phyloP scores from a whole-genome alignment of 495 filamentous ascomycete genomes.

The Podospora sp. region DNA sequence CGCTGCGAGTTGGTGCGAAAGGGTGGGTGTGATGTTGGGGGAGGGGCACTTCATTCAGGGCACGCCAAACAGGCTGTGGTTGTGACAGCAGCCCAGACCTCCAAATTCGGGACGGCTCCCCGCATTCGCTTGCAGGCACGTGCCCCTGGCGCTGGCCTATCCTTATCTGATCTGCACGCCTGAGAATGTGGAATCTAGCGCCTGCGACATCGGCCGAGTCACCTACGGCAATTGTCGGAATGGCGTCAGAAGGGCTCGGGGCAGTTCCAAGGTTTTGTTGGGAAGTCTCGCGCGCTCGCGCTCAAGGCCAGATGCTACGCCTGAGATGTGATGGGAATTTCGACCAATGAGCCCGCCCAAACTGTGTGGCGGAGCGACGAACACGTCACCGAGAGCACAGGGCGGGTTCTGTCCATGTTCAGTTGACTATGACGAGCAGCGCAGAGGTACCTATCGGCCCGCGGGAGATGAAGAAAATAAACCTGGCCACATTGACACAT shows the following conservation, averaged over 20 bases:
- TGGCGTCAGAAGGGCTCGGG: constrained; percentile 5
- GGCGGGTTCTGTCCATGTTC: background rate
- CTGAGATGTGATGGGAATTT: background rate
- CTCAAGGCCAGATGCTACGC: background rate
- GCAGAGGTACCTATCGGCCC: background rate
- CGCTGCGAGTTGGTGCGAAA: background rate
- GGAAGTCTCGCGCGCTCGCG: background rate
- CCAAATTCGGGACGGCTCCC: constrained; percentile 15
- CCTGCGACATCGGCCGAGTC: constrained; percentile 12
- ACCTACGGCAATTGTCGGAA: constrained; percentile 14
- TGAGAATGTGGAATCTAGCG: background rate
- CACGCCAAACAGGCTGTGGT: background rate
- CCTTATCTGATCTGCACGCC: background rate
- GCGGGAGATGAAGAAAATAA: constrained; percentile 1
- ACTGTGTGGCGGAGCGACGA: background rate
- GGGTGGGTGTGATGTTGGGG: background rate
- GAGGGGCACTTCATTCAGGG: background rate
- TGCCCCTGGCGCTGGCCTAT: constrained; percentile 2
- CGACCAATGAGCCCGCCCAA: background rate
- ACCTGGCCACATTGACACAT: background rate
- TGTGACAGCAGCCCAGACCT: background rate
- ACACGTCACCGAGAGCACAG: background rate
- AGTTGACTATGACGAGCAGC: background rate
- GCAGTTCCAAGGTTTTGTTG: background rate
- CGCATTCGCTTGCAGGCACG: constrained; percentile 20